A percentile compares a stretch with the other conserved stretches of the same genome.
Evolutionary conservation across 345 rosid species (phyloP).

Genomic region (Eutrema japonicum): DNA sequence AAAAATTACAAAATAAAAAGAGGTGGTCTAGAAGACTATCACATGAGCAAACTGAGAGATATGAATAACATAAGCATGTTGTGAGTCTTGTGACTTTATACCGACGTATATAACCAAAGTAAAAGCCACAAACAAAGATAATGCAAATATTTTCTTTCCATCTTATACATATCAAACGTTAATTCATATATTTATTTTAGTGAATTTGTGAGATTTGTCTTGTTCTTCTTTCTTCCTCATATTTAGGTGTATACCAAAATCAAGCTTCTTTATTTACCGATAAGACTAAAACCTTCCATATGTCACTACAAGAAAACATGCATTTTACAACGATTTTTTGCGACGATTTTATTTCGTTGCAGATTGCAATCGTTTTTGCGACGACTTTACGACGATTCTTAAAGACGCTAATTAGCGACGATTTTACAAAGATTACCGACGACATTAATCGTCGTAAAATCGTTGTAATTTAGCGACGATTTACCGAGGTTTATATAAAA

Average conservation of each 20-base stretch:
- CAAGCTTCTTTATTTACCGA: neutral
- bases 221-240: neutral
- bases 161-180: too few relatives aligned
- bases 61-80: neutral
- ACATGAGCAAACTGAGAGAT: neutral
- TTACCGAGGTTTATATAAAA: too few relatives aligned
- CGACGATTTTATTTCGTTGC: too few relatives aligned
- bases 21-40: neutral
- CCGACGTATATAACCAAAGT: neutral
- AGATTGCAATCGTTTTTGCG: too few relatives aligned
- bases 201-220: neutral
- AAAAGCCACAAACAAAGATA: neutral
- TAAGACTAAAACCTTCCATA: neutral
- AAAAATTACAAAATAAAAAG: neutral
- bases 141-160: too few relatives aligned
- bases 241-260: neutral
- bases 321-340: too few relatives aligned
- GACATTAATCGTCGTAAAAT: too few relatives aligned
- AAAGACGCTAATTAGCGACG: too few relatives aligned
- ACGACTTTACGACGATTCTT: too few relatives aligned
- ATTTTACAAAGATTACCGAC: too few relatives aligned
- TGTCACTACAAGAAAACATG: too few relatives aligned
- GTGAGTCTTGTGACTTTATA: neutral
- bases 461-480: too few relatives aligned
- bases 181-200: neutral